Base-by-base conservation (phyloP, 2,329 filamentous ascomycete species). In the Clarireedia hainanense region DNA sequence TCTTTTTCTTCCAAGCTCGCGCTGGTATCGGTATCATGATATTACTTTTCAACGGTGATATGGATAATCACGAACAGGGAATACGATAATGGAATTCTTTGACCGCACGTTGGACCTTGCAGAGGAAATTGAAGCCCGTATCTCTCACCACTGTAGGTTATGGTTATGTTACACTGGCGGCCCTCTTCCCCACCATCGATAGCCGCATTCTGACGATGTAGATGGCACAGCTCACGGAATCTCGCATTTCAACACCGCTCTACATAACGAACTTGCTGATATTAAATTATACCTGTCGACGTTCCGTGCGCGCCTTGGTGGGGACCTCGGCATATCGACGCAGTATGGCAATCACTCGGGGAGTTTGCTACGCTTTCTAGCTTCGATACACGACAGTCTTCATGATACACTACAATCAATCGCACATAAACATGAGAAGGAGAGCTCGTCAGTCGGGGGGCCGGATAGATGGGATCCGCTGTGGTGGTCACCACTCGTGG, bases 21-120 rank as follows among this genome's bases (percentile, higher is more conserved):
- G 3, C 10, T 9, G 30, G 30, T 55, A 55, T 34, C 26, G 30
- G 30, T 55, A 55, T 34, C 26, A 55, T 55, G 39, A 50, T 55
- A 55, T 5, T 26, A 27, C 43, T 50, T 9, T 17, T 14, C 17
- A 7, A 7, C 30, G 3, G 50, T 50, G 26, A 48, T 34, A 40
- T 55, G 46, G 46, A 43, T 14, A 36, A 34, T 27, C 50, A 20
- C 36, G 30, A n/a, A 50, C 24, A 43, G 30, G 37, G 46, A 23
- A 27, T 50, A 50, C 30, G 26, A 54, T 34, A 26, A 37, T 50
- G 52, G 52, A 55, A 55, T 50, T 55, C 27, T 55, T 55, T 55
- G 37, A 50, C 27, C 27, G n/a, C 4, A 50, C 50, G 39, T 20
- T 30, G 47, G 46, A 1, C 46, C 37, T 55, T 45, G 36, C 27